Base-by-base conservation (phyloP, 2,329 filamentous ascomycete genomes). In the Raffaelea albimanens region DNA sequence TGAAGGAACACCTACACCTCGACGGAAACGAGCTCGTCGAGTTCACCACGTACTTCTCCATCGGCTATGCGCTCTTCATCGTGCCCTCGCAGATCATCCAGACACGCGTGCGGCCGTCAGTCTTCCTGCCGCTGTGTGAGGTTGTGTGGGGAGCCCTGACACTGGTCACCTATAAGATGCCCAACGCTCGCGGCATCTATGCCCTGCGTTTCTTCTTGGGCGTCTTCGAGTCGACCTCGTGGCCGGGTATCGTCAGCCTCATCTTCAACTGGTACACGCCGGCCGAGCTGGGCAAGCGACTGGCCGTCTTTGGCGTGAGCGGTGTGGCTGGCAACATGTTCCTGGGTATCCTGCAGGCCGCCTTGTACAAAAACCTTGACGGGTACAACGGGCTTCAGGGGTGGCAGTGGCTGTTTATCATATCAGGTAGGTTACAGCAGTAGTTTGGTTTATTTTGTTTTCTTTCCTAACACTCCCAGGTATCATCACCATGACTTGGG, bases 21-120 rank as follows among this genome's bases (percentile, higher is more conserved):
- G 69, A 73, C 44, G 66, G 67, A 1, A 78, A 79, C 50, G 62
- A 80, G 47, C 63, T 79, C 31, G 77, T 78, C 46, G 72, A 76
- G 46, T 59, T 67, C 45, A 60, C 59, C 43, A 72, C 75, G 0
- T 71, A 68, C 33, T 82, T 78, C 67, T 80, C 74, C 0, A 69
- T 76, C 1, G 78, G 79, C 9, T 83, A 83, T 52, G 72, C 78
- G 0, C 64, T 82, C 60, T 64, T 65, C 0, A 60, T 68, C 31
- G 60, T 63, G 36, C 46, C 46, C 13, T 48, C 46, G 13, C 46
- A 48, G 42, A 34, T 44, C 4, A 73, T 73, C 50, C 57, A 75
- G 16, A 46, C 55, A 2, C 67, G 73, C 49, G 70, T 71, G 1
- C 49, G 72, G 13, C 67, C 70, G 0, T 70, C 73, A 49, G 68